These are phyloP conservation scores for Beverwykella pulmonaria DNA, from an alignment of 495 filamentous ascomycete species.

Conservation along the genomic window DNA sequence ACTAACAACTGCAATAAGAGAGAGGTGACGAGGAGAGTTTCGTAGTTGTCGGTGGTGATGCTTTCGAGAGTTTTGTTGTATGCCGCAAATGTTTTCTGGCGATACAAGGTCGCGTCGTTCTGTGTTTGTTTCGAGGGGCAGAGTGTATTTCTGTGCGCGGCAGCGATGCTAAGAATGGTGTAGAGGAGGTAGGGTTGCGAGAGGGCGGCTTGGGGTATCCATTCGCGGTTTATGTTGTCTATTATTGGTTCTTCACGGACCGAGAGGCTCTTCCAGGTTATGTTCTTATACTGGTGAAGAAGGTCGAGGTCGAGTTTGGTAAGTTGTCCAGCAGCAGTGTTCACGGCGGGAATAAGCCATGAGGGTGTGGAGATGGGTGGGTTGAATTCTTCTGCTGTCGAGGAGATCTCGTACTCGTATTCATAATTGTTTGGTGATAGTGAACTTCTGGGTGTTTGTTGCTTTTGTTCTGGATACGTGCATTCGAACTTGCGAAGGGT, in stretches of 20 bases:
- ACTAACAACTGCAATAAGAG: constrained; percentile 9
- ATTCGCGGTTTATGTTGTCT: constrained; percentile 17
- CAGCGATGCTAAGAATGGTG: constrained; percentile 19
- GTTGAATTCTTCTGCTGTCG: constrained; percentile 14
- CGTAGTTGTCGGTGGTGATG: constrained; percentile 30
- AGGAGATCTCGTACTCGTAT: background rate
- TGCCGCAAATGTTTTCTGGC: constrained; percentile 13
- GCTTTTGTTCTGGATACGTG: constrained; percentile 1
- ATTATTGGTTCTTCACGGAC: constrained; percentile 14
- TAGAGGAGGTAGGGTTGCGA: constrained; percentile 18
- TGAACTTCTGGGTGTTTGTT: background rate
- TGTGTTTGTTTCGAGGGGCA: background rate
- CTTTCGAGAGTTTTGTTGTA: constrained; percentile 23
- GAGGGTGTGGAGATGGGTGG: background rate
- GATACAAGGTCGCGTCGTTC: background rate
- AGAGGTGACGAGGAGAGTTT: constrained; percentile 22
- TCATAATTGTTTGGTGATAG: background rate
- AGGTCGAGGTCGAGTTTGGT: background rate
- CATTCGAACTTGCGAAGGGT: constrained; percentile 20
- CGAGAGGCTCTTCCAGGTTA: constrained; percentile 4
- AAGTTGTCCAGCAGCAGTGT: constrained; percentile 9
- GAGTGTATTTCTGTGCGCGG: constrained; percentile 2
- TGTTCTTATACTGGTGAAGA: constrained; percentile 14
- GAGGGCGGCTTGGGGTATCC: constrained; percentile 10
- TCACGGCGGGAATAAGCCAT: constrained; percentile 8